phyloP scores from a whole-genome alignment of 2,329 filamentous ascomycete genomes.

The Epichloe amarillans region DNA sequence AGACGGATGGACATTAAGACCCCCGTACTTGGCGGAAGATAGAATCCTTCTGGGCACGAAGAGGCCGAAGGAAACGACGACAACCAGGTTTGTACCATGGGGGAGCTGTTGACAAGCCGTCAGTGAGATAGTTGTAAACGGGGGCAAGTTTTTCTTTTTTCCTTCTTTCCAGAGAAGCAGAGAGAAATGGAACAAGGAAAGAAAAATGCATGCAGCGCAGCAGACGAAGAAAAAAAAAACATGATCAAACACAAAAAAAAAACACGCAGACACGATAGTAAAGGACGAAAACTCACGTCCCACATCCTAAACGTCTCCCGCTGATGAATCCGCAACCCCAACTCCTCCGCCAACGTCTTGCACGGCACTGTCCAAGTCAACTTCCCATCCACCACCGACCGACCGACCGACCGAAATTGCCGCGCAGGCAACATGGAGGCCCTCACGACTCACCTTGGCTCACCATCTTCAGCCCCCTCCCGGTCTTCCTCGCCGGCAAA shows the following conservation, averaged over 20 bases:
- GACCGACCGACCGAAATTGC: too few relatives aligned
- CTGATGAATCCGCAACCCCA: constrained; percentile 57
- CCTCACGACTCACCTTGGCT: constrained; percentile 40
- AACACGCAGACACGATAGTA: background rate
- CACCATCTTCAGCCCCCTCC: constrained; percentile 58
- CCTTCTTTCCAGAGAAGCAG: background rate
- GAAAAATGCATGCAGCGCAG: too few relatives aligned
- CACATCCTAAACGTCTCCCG: constrained; percentile 74
- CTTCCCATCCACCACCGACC: too few relatives aligned
- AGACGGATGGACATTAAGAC: constrained; percentile 88
- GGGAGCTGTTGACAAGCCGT: constrained; percentile 34
- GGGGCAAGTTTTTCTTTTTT: too few relatives aligned
- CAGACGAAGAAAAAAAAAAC: background rate
- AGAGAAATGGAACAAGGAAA: background rate
- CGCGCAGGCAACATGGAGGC: too few relatives aligned
- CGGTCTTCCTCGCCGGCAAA: constrained; percentile 62
- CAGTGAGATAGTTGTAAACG: background rate
- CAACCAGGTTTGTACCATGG: constrained; percentile 55
- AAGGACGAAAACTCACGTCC: constrained; percentile 41
- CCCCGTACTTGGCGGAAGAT: constrained; percentile 63
- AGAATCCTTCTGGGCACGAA: constrained; percentile 73
- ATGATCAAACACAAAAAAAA: background rate
- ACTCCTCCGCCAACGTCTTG: constrained; percentile 45
- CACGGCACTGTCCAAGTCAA: constrained; percentile 49
- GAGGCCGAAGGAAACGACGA: constrained; percentile 90